Evolutionary conservation across 2,329 filamentous ascomycete genomes (phyloP), one percentile per base, ranked within the genome.

Genomic region (Mariannaea elegans): DNA sequence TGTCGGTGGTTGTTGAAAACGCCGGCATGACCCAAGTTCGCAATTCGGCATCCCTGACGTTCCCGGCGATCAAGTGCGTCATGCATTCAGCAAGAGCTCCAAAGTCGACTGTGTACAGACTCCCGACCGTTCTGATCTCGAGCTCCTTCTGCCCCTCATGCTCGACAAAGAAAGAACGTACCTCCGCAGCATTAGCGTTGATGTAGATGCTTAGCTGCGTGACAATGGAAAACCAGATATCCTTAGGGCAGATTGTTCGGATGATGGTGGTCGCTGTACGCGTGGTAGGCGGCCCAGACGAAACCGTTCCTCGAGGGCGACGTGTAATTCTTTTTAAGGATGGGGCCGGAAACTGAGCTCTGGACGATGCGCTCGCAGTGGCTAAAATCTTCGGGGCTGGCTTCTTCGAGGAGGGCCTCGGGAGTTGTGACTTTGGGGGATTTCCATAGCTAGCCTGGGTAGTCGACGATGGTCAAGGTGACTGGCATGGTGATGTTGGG

Each of bases 151-250:
- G 44, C 13, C 77, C 78, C 24, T 78, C 52, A 60, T 83, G 80
- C 0, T 66, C 50, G 3, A 84, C 80, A 52, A 84, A 82, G 8
- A 65, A 56, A 1, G 58, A 57, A 10, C 80, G 73, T 6, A 84
- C 69, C n/a, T 78, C 69, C 61, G 84, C 78, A 4, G 80, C 73
- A 59, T 84, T 71, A 2, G 68, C 74, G 48, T 83, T 82, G 65
- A 85, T 71, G 61, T 76, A 82, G 54, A 77, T 71, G 64, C 73
- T 78, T 2, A 84, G 63, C 60, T 86, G 82, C 0, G 76, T 73
- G 1, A 85, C 65, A 60, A 85, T 83, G 6, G 81, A 71, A 42
- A 84, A 75, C 83, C 82, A 86, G 14, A 85, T 66, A 57, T 86
- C 83, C 24, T 86, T 82, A 0, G 83, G 82, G 1, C 82, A 78